Conservation (phyloP, 1,284 basidiomycete species). For the Cystobasidium slooffiae region DNA sequence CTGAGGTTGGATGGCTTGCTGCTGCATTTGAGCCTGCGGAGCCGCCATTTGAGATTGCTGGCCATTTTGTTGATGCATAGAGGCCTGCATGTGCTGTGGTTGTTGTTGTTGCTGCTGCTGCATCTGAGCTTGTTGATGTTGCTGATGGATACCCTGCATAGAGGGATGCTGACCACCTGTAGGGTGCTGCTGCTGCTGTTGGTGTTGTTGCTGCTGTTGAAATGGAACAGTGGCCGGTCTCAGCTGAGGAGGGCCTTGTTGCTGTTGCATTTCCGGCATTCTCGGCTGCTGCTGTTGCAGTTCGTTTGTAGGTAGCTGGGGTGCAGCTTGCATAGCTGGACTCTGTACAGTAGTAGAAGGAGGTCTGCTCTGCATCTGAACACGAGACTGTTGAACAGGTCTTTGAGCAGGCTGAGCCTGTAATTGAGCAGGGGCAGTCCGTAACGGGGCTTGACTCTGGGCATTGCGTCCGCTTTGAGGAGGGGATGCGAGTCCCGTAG, state of each 20-base stretch:
- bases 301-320: neutral
- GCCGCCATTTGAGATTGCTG: no score
- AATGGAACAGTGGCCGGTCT: neutral
- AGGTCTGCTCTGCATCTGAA: conserved; percentile 8
- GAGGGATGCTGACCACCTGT: conserved; percentile 20
- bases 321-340: neutral
- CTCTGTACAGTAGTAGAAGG: neutral
- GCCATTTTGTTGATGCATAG: no score
- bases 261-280: conserved; percentile 4
- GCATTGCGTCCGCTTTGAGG: neutral
- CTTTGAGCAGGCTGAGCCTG: conserved; percentile 1
- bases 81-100: conserved; percentile 8
- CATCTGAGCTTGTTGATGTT: conserved; percentile 22
- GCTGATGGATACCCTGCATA: neutral
- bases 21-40: conserved; percentile 3
- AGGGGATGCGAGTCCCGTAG: neutral
- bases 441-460: neutral
- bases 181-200: conserved; percentile 29
- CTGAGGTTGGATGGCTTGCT: conserved; percentile 6
- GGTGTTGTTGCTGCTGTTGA: conserved; percentile 20
- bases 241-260: neutral
- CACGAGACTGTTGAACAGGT: conserved; percentile 17
- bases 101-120: conserved; percentile 31
- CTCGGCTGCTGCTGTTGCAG: neutral
- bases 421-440: conserved; percentile 4